Evolutionary conservation across 495 filamentous ascomycete species (phyloP), one percentile per base, ranked within the genome.

Genomic region (Chaetomidium leptoderma): DNA sequence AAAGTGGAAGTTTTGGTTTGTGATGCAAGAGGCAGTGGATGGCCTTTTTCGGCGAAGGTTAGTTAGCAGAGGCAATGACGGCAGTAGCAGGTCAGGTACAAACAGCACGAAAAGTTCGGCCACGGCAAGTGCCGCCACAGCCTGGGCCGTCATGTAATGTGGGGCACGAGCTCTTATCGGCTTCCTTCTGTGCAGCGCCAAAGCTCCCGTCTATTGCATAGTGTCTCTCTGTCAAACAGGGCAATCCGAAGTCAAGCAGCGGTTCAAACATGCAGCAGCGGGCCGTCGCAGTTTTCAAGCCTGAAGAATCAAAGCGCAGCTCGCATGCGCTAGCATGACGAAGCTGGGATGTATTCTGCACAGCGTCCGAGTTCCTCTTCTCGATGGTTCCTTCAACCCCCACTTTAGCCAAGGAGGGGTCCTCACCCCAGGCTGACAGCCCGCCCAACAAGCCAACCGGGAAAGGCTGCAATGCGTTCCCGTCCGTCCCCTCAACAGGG

Each of bases 51-150:
- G 66, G 66, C 50, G 58, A 27, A 39, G 53, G 62, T 57, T 66
- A 53, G 58, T 54, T 44, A 29, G 51, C 39, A 57, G 55, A 58
- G 52, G 57, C 57, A 63, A 70, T 67, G 67, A 67, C 67, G 65
- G 67, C 62, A 69, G 56, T 59, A 60, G 57, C 54, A 63, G 62
- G 64, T 67, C 64, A 67, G 66, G 64, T 63, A 69, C 66, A 51
- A 59, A 57, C 57, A 48, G 46, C 36, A 19, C 48, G 32, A 60
- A 66, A 69, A 60, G 53, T 66, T 48, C 45, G 42, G 46, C 42
- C 36, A 32, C 66, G 66, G 66, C 56, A 63, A 66, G 57, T 64
- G 61, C 66, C 66, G 66, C 66, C 57, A 17, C 13, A 32, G 29
- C 19, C 47, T 42, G 30, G 17, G 23, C 54, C 23, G 43, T n/a